phyloP scores from a whole-genome alignment of 257 asterid genomes.

The Vinca minor region DNA sequence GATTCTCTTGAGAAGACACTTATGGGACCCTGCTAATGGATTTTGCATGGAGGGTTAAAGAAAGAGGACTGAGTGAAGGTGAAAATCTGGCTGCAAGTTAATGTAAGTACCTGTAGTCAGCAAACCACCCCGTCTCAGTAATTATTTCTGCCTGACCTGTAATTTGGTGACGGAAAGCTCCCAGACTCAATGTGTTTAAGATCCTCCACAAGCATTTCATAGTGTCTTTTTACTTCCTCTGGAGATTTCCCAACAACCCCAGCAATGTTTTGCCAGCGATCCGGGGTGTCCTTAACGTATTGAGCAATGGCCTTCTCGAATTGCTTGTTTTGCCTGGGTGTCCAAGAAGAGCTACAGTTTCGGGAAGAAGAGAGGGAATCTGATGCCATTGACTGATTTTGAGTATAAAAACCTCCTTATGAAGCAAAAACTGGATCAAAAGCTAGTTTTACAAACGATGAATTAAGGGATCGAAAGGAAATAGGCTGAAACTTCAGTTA shows the following conservation, averaged over 20 bases:
- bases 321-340: constrained; percentile 46
- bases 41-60: background rate
- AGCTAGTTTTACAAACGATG: background rate
- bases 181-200: constrained; percentile 74
- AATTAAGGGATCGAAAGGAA: too few species aligned
- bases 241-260: constrained; percentile 53
- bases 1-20: background rate
- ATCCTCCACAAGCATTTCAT: constrained; percentile 56
- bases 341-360: constrained; percentile 42
- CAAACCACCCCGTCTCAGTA: constrained; percentile 1
- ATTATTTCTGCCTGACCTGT: constrained; percentile 25
- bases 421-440: background rate
- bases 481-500: constrained; percentile 8
- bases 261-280: constrained; percentile 68
- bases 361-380: constrained; percentile 34
- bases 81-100: background rate
- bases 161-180: constrained; percentile 51
- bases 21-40: background rate
- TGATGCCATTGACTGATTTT: constrained; percentile 37
- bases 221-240: constrained; percentile 65
- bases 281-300: constrained; percentile 64
- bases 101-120: constrained; percentile 20
- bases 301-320: constrained; percentile 62
- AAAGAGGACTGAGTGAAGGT: background rate
- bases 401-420: background rate